phyloP scores from a whole-genome alignment of 2,329 filamentous ascomycete species.

The Botrytis squamosa region DNA sequence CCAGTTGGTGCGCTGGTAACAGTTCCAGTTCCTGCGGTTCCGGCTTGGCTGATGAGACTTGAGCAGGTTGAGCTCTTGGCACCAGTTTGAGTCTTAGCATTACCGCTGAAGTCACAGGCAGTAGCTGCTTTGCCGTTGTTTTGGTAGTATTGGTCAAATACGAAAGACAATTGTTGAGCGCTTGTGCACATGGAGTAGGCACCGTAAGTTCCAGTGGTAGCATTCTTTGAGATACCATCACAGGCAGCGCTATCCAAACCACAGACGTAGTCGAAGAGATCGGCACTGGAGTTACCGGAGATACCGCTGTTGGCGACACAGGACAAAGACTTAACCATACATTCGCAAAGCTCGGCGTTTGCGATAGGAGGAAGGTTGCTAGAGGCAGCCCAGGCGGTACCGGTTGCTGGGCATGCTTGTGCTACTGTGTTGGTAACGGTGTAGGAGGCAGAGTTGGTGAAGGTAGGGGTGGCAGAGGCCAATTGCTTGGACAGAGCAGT shows the following conservation, averaged over 20 bases:
- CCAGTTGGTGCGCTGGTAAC: constrained; percentile 50
- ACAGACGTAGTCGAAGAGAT: constrained; percentile 75
- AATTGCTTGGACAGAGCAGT: constrained; percentile 69
- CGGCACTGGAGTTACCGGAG: constrained; percentile 56
- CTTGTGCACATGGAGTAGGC: constrained; percentile 75
- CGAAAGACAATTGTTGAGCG: constrained; percentile 70
- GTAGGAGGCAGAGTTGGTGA: constrained; percentile 67
- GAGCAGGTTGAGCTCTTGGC: constrained; percentile 54
- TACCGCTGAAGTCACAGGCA: constrained; percentile 71
- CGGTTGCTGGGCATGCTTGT: constrained; percentile 67
- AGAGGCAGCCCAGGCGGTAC: constrained; percentile 66
- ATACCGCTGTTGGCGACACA: constrained; percentile 66
- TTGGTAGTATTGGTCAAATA: constrained; percentile 71
- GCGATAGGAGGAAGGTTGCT: constrained; percentile 76
- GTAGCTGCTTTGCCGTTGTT: constrained; percentile 51
- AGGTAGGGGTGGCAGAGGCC: constrained; percentile 62
- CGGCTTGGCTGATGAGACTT: constrained; percentile 60
- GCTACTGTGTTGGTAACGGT: constrained; percentile 68
- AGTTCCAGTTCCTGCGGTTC: constrained; percentile 56
- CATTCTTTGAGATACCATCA: constrained; percentile 66
- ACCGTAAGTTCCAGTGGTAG: constrained; percentile 67
- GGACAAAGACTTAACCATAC: constrained; percentile 73
- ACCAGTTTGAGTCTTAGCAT: constrained; percentile 55
- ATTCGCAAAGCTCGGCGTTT: constrained; percentile 75
- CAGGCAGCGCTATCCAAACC: constrained; percentile 57